phyloP scores from a whole-genome alignment of 139 green algal genomes.

The Tetradesmus obliquus region DNA sequence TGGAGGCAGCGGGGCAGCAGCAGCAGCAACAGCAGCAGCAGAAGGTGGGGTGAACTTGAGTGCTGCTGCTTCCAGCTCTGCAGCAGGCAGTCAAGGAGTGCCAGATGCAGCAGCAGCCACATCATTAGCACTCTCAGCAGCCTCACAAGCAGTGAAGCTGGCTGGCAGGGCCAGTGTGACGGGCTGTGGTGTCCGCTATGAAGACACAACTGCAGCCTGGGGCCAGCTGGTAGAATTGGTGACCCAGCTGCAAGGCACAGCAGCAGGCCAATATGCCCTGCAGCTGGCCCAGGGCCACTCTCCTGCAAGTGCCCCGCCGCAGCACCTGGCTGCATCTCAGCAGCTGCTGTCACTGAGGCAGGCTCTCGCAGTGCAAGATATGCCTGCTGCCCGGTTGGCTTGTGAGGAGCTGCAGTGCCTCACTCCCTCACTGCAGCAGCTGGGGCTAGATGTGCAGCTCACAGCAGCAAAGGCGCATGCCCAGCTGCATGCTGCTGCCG shows the following conservation, averaged over 20 bases:
- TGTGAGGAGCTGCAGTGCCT: slow-evolving; percentile 26
- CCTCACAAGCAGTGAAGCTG: neutral
- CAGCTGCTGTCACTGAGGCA: neutral
- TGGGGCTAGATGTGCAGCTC: slow-evolving; percentile 27
- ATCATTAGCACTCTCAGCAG: neutral
- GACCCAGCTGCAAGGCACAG: neutral
- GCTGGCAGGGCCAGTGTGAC: neutral
- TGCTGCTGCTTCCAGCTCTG: neutral
- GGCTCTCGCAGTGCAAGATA: neutral
- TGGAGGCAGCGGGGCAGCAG: neutral
- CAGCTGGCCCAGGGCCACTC: slow-evolving; percentile 5
- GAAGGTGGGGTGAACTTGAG: neutral
- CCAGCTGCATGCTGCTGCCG: neutral
- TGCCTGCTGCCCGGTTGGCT: neutral
- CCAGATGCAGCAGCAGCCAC: neutral
- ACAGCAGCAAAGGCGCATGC: slow-evolving; percentile 6
- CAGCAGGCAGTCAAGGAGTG: neutral
- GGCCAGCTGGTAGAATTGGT: neutral
- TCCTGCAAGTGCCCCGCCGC: neutral
- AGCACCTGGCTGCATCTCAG: slow-evolving; percentile 28
- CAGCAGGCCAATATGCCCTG: neutral
- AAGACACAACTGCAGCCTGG: slow-evolving; percentile 14
- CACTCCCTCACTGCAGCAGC: neutral
- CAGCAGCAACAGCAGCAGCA: neutral
- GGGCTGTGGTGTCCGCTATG: slow-evolving; percentile 24